A percentile compares a stretch with the other conserved stretches of the same genome.
Evolutionary conservation across 2,329 filamentous ascomycete species (phyloP).

Genomic region (Acephala macrosclerotiorum): DNA sequence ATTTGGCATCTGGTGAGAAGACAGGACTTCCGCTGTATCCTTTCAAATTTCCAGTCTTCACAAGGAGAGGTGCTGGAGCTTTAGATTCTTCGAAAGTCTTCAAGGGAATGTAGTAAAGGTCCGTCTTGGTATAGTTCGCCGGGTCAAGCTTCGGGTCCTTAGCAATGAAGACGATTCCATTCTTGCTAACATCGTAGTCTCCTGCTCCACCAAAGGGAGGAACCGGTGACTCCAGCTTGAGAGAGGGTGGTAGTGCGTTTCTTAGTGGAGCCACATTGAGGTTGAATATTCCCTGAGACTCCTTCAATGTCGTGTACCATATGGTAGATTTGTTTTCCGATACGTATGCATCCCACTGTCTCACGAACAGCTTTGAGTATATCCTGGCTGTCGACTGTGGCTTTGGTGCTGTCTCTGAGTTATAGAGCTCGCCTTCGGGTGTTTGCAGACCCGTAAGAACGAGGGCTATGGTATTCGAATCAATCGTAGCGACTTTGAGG

Average conservation of each 20-base stretch:
- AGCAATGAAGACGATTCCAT: slow-evolving; percentile 75
- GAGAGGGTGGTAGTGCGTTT: slow-evolving; percentile 64
- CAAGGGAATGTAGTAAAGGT: slow-evolving; percentile 77
- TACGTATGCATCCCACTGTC: slow-evolving; percentile 84
- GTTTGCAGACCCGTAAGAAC: slow-evolving; percentile 70
- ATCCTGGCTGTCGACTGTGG: slow-evolving; percentile 70
- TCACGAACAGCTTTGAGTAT: slow-evolving; percentile 78
- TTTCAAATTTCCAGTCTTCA: slow-evolving; percentile 63
- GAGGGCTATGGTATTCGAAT: slow-evolving; percentile 58
- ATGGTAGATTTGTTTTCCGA: slow-evolving; percentile 74
- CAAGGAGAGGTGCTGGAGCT: slow-evolving; percentile 58
- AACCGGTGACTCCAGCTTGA: slow-evolving; percentile 69
- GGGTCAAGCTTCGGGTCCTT: slow-evolving; percentile 76
- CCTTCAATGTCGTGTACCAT: slow-evolving; percentile 71
- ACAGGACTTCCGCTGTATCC: slow-evolving; percentile 72
- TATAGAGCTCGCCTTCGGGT: slow-evolving; percentile 73
- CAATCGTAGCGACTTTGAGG: slow-evolving; percentile 62
- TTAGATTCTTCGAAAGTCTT: slow-evolving; percentile 63
- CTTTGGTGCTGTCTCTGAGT: slow-evolving; percentile 66
- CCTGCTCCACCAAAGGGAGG: slow-evolving; percentile 79
- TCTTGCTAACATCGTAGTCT: slow-evolving; percentile 78
- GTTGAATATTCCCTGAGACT: slow-evolving; percentile 40
- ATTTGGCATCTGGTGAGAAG: slow-evolving; percentile 77
- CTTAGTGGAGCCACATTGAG: slow-evolving; percentile 55
- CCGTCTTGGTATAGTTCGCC: slow-evolving; percentile 80